Conservation (phyloP, 805 yeast species). For the Myxozyma sirexii region DNA sequence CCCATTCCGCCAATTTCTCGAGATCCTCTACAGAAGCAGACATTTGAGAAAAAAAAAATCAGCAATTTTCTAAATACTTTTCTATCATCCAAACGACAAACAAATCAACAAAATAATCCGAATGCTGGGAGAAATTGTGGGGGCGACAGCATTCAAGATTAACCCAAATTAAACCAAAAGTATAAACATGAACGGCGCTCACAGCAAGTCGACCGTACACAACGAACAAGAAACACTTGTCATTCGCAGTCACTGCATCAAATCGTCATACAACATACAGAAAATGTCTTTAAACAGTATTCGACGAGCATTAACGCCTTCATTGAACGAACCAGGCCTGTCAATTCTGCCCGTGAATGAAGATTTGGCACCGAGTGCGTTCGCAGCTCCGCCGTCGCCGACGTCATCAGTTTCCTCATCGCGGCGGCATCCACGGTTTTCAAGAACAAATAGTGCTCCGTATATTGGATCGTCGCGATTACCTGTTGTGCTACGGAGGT, state of each 20-base stretch:
- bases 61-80: not conserved
- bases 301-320: slow-evolving; percentile 22
- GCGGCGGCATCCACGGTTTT: slow-evolving; percentile 21
- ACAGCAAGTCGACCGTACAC: no score
- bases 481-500: slow-evolving; percentile 31
- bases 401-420: slow-evolving; percentile 27
- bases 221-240: no score
- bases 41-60: not conserved
- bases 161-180: no score
- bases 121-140: not conserved
- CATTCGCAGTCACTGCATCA: no score
- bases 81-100: not conserved
- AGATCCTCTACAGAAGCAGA: not conserved
- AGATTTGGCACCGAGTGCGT: slow-evolving; percentile 2
- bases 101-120: not conserved
- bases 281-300: slow-evolving; percentile 13
- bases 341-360: slow-evolving; percentile 20
- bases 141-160: no score
- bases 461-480: slow-evolving; percentile 14
- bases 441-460: not conserved
- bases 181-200: no score
- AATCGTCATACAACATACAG: not conserved
- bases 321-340: slow-evolving; percentile 6
- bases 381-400: slow-evolving; percentile 29
- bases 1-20: slow-evolving; percentile 23